These are phyloP conservation scores for Eimeria mitis DNA, from an alignment of 169 alveolate genomes.

Conservation along the genomic window DNA sequence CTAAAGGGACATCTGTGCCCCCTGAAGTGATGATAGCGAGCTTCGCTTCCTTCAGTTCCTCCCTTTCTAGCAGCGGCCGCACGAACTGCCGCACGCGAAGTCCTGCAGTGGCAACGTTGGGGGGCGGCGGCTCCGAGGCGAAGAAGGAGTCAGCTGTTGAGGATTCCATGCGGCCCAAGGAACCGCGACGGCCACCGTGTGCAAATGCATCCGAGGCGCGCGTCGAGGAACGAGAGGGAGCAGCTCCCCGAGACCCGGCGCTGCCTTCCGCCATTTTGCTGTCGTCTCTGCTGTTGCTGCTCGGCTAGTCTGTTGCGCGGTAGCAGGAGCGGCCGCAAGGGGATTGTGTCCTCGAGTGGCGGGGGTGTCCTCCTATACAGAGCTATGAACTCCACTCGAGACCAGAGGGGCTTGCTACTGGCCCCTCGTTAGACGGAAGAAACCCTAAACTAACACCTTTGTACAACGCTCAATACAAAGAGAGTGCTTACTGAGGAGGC, in stretches of 20 bases:
- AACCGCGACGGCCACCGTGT: conserved; percentile 7
- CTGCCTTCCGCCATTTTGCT: conserved; percentile 2
- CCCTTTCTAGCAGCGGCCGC: conserved; percentile 42
- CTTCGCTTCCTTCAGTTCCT: conserved; percentile 6
- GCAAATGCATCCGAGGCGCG: background rate
- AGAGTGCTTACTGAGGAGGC: background rate
- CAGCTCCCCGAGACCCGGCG: background rate
- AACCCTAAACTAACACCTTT: background rate
- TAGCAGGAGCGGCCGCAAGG: background rate
- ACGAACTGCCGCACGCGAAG: conserved; percentile 58
- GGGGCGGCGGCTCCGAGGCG: conserved; percentile 57
- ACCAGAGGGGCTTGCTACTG: background rate
- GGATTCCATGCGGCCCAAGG: background rate
- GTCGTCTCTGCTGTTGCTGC: conserved; percentile 3
- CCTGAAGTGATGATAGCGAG: conserved; percentile 77
- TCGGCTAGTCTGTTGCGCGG: background rate
- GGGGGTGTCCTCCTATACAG: background rate
- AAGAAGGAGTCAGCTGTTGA: conserved; percentile 32
- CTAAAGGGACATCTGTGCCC: conserved; percentile 77
- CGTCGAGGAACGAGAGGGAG: conserved; percentile 19
- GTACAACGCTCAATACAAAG: background rate
- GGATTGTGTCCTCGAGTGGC: background rate
- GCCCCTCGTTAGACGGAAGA: background rate
- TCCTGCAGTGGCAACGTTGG: conserved; percentile 63
- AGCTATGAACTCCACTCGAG: background rate